Evolutionary conservation across 2,329 filamentous ascomycete species (phyloP).

Genomic region (Neonectria magnoliae): DNA sequence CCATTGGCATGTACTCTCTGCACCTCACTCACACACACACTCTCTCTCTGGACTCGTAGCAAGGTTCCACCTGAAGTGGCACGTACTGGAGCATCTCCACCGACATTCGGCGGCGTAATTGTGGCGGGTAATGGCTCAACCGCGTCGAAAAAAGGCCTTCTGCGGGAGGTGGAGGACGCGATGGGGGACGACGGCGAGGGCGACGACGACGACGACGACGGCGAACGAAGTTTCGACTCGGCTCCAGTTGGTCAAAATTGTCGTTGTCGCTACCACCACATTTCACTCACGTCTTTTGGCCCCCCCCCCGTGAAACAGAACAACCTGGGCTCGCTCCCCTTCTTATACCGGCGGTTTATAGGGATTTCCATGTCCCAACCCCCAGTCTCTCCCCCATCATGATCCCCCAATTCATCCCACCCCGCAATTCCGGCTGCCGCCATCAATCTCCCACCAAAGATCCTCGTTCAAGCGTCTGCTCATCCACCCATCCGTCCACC

Average conservation of each 20-base stretch:
- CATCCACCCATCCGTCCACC: constrained; percentile 1
- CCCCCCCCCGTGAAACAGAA: constrained; percentile 31
- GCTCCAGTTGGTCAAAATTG: background rate
- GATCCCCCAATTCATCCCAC: constrained; percentile 21
- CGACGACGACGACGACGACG: background rate
- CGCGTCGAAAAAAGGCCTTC: background rate
- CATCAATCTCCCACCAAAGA: constrained; percentile 14
- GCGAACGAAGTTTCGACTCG: background rate
- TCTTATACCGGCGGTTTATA: constrained; percentile 2
- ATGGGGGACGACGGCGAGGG: background rate
- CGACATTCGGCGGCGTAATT: background rate
- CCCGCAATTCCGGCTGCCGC: constrained; percentile 19
- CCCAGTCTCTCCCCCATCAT: constrained; percentile 20
- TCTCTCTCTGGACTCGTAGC: background rate
- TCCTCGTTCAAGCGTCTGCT: background rate
- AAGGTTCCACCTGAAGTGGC: background rate
- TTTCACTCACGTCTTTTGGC: background rate
- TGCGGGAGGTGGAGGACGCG: background rate
- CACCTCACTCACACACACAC: background rate
- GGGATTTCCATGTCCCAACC: background rate
- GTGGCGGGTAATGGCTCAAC: background rate
- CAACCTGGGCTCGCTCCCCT: constrained; percentile 16
- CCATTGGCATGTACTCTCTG: background rate
- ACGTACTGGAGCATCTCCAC: background rate
- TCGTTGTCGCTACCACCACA: background rate